Conservation (phyloP, 192 early-diverging fungal species). For the Coemansia sp. region DNA sequence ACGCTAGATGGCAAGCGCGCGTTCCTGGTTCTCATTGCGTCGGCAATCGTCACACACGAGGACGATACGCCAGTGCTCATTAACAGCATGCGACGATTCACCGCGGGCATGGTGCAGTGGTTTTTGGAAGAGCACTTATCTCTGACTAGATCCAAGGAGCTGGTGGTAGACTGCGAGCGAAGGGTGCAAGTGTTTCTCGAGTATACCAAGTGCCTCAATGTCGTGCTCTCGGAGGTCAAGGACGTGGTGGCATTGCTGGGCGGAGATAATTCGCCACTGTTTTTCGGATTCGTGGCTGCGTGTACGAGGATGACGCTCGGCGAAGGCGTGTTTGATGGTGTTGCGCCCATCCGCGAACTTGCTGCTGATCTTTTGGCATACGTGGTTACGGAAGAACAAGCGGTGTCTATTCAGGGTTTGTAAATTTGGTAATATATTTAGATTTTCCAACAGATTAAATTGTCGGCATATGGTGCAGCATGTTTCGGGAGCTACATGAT, state of each 20-base stretch:
- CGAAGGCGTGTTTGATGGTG: conserved; percentile 28
- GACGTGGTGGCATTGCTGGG: conserved; percentile 49
- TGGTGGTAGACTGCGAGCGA: conserved; percentile 1
- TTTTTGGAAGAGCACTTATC: conserved; percentile 43
- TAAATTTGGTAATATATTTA: not conserved
- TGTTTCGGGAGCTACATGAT: no score
- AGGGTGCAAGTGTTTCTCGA: conserved; percentile 40
- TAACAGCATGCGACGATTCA: conserved; percentile 28
- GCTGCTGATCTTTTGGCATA: conserved; percentile 51
- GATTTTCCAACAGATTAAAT: not conserved
- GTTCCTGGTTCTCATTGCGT: conserved; percentile 41
- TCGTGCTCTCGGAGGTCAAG: conserved; percentile 42
- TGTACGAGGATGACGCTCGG: conserved; percentile 48
- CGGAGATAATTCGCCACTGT: conserved; percentile 46
- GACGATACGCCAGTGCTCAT: conserved; percentile 33
- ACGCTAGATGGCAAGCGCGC: conserved; percentile 39
- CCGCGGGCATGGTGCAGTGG: conserved; percentile 33
- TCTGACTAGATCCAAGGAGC: conserved; percentile 8
- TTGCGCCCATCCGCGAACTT: conserved; percentile 27
- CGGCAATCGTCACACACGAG: conserved; percentile 37
- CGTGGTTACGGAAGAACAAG: conserved; percentile 53
- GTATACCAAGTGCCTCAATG: conserved; percentile 48
- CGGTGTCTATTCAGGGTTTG: conserved; percentile 35
- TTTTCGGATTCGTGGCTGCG: conserved; percentile 53
- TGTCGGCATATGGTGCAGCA: not conserved